Evolutionary conservation across 2,329 filamentous ascomycete genomes (phyloP).

Genomic region (Aspergillus arachidicola): DNA sequence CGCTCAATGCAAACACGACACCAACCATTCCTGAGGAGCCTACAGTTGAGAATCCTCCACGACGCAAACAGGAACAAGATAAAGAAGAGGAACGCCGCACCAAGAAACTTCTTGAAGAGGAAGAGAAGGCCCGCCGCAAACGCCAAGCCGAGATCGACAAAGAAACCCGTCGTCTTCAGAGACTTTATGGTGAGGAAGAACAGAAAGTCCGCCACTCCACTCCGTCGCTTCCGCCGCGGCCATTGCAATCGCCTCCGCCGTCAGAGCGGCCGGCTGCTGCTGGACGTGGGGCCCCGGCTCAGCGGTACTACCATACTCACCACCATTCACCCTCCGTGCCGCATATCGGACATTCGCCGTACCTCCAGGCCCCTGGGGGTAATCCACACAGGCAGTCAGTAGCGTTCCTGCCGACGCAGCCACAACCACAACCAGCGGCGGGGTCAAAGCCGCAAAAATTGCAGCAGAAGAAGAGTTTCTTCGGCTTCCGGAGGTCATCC

Average conservation of each 20-base stretch:
- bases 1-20: neutral
- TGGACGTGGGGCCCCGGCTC: constrained; percentile 9
- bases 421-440: constrained; percentile 7
- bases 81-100: constrained; percentile 56
- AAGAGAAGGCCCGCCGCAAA: constrained; percentile 54
- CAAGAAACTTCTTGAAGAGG: constrained; percentile 54
- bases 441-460: constrained; percentile 15
- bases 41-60: constrained; percentile 15
- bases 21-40: constrained; percentile 13
- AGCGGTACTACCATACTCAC: constrained; percentile 19
- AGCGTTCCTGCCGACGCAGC: constrained; percentile 13
- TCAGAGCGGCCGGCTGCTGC: constrained; percentile 18
- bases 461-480: constrained; percentile 48
- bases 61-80: constrained; percentile 43
- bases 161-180: constrained; percentile 74
- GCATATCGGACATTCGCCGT: constrained; percentile 9
- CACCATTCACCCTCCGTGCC: constrained; percentile 16
- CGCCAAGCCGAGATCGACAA: constrained; percentile 63
- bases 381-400: constrained; percentile 9
- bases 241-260: constrained; percentile 19
- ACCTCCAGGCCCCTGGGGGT: neutral
- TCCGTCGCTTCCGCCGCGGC: constrained; percentile 25
- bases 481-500: constrained; percentile 42
- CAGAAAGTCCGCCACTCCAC: constrained; percentile 32
- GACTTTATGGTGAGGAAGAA: constrained; percentile 56